Conservation (phyloP, 495 filamentous ascomycete species). For the Hypoxylon subgilvum region DNA sequence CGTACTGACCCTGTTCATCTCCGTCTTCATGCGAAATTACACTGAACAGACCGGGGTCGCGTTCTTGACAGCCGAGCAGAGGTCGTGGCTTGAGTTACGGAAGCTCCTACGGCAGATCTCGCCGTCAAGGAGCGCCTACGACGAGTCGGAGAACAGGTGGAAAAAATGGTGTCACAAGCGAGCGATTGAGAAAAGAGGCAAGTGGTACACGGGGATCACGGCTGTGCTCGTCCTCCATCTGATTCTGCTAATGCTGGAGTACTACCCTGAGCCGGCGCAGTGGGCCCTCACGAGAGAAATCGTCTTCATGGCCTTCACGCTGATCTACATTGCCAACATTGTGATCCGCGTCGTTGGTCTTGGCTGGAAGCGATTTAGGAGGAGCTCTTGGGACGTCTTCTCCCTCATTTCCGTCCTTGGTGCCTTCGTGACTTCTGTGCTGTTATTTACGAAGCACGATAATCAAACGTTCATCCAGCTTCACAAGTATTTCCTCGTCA, state of each 20-base stretch:
- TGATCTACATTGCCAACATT: constrained; percentile 86
- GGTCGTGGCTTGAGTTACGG: constrained; percentile 93
- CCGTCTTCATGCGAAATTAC: constrained; percentile 99
- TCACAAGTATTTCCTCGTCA: constrained; percentile 92
- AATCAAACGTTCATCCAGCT: constrained; percentile 72
- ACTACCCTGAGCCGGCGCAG: constrained; percentile 68
- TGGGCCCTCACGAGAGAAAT: constrained; percentile 75
- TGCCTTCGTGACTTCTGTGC: constrained; percentile 76
- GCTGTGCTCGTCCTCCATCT: constrained; percentile 80
- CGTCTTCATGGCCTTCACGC: constrained; percentile 82
- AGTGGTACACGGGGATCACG: constrained; percentile 86
- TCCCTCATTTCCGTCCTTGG: constrained; percentile 86
- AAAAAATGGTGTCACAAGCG: constrained; percentile 92
- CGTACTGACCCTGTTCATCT: constrained; percentile 96
- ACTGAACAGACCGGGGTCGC: constrained; percentile 98
- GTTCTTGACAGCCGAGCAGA: constrained; percentile 93
- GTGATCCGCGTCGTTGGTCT: constrained; percentile 84
- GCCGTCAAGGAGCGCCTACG: constrained; percentile 85
- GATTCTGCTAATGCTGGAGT: constrained; percentile 82
- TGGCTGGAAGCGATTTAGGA: constrained; percentile 89
- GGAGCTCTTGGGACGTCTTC: constrained; percentile 95
- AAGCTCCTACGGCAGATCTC: constrained; percentile 93
- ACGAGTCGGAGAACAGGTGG: constrained; percentile 74
- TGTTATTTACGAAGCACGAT: constrained; percentile 62
- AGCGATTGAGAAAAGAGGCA: constrained; percentile 91